A percentile compares a stretch with the other conserved stretches of the same genome.
phyloP scores from a whole-genome alignment of 371 early-diverging fungal species.

The Apophysomyces sp. region DNA sequence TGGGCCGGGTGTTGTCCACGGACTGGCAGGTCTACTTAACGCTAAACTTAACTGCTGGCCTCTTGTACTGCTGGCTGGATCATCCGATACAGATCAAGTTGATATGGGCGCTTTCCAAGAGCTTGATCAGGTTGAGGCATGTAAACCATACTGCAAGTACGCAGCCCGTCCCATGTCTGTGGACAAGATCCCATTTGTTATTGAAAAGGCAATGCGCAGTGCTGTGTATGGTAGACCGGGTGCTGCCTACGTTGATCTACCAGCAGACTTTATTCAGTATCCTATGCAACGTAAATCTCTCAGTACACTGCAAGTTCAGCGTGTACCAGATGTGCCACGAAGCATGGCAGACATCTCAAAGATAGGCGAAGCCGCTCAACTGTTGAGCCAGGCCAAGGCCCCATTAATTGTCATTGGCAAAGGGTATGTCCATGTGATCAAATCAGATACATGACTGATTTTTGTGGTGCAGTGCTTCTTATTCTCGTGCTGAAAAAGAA shows the following conservation, averaged over 20 bases:
- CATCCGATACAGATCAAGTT: slow-evolving; percentile 53
- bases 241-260: slow-evolving; percentile 73
- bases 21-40: slow-evolving; percentile 71
- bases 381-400: slow-evolving; percentile 46
- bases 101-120: slow-evolving; percentile 84
- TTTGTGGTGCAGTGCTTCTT: slow-evolving; percentile 52
- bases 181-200: slow-evolving; percentile 51
- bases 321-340: slow-evolving; percentile 28
- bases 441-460: neutral
- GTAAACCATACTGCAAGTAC: slow-evolving; percentile 67
- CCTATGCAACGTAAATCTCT: slow-evolving; percentile 18
- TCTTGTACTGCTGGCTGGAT: slow-evolving; percentile 62
- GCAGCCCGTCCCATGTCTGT: slow-evolving; percentile 55
- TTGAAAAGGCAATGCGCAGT: slow-evolving; percentile 60
- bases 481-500: slow-evolving; percentile 67
- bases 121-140: slow-evolving; percentile 69
- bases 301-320: slow-evolving; percentile 25
- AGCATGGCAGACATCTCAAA: slow-evolving; percentile 47
- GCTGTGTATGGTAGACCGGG: slow-evolving; percentile 71
- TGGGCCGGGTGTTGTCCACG: slow-evolving; percentile 83
- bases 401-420: slow-evolving; percentile 80
- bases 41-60: slow-evolving; percentile 76
- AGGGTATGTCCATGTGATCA: slow-evolving; percentile 46
- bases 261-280: slow-evolving; percentile 72
- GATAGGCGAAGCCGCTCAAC: slow-evolving; percentile 27